Percentiles rank a stretch among this genome's conserved stretches.
These are phyloP conservation scores for Annulohypoxylon truncatum DNA, from an alignment of 2,329 filamentous ascomycete genomes.

Conservation along the genomic window DNA sequence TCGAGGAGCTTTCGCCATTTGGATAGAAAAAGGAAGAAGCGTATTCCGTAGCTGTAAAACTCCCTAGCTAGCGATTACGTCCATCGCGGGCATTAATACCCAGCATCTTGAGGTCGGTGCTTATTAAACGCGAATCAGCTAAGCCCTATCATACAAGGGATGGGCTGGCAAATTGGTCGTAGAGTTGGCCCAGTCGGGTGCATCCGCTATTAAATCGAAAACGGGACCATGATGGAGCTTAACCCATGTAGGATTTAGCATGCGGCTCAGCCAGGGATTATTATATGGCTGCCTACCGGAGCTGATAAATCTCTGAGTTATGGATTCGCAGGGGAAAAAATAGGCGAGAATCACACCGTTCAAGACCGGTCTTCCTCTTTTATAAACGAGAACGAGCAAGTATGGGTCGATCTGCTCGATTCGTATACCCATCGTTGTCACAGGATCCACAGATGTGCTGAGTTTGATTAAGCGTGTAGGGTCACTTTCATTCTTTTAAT, in stretches of 20 bases:
- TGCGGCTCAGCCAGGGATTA: background rate
- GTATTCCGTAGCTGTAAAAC: background rate
- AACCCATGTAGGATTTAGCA: background rate
- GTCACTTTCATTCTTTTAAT: background rate
- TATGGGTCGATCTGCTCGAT: background rate
- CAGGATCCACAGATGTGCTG: background rate
- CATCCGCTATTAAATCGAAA: background rate
- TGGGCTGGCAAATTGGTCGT: background rate
- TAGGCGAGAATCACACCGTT: background rate
- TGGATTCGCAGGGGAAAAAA: background rate
- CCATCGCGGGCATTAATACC: background rate
- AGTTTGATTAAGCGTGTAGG: background rate
- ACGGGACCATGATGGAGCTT: background rate
- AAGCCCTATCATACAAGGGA: background rate
- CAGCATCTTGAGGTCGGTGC: background rate
- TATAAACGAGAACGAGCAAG: background rate
- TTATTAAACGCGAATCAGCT: background rate
- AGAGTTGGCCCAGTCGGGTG: background rate
- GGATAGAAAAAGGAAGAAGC: background rate
- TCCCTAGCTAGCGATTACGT: background rate
- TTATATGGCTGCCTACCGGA: background rate
- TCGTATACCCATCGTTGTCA: background rate
- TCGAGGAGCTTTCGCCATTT: slow-evolving; percentile 1
- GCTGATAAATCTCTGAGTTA: background rate
- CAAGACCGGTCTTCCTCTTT: background rate